These are phyloP conservation scores for Kwoniella sp. DNA, from an alignment of 768 basidiomycete species.

Conservation along the genomic window DNA sequence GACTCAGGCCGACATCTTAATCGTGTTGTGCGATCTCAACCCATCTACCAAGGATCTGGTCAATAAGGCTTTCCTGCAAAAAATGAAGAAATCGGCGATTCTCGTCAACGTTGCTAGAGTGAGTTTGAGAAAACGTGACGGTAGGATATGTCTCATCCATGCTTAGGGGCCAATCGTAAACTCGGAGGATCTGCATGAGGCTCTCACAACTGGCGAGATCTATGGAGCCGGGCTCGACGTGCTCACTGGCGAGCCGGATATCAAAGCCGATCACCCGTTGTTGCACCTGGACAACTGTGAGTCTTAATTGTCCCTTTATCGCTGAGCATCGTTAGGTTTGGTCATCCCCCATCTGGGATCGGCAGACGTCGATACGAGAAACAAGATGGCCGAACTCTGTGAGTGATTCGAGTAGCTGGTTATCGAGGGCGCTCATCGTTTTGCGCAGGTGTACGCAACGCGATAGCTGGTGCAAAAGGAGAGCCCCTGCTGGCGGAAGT, in stretches of 20 bases:
- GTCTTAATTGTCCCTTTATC: not conserved
- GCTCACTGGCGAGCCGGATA: constrained; percentile 81
- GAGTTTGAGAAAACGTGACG: too few relatives aligned
- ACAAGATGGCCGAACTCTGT: constrained; percentile 72
- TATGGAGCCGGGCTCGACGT: constrained; percentile 93
- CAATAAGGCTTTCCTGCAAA: constrained; percentile 63
- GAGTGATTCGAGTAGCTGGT: constrained; percentile 12
- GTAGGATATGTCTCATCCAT: not conserved
- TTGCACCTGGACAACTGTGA: constrained; percentile 69
- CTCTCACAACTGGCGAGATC: constrained; percentile 70
- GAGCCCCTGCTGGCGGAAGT: constrained; percentile 32
- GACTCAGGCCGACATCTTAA: constrained; percentile 71
- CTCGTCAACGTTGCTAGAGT: constrained; percentile 79
- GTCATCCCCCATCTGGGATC: constrained; percentile 88
- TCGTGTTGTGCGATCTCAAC: constrained; percentile 60
- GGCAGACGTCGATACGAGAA: constrained; percentile 77
- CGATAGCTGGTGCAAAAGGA: constrained; percentile 27
- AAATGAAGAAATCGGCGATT: constrained; percentile 80
- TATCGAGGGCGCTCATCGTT: not conserved
- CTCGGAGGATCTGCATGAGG: constrained; percentile 77
- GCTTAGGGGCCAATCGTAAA: constrained; percentile 71
- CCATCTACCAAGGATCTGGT: constrained; percentile 67
- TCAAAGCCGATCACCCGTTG: constrained; percentile 69
- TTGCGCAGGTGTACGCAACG: constrained; percentile 21
- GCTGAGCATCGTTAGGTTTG: constrained; percentile 55